These are phyloP conservation scores for Themeda triandra DNA, from an alignment of 176 grass and related monocot species.

Conservation along the genomic window DNA sequence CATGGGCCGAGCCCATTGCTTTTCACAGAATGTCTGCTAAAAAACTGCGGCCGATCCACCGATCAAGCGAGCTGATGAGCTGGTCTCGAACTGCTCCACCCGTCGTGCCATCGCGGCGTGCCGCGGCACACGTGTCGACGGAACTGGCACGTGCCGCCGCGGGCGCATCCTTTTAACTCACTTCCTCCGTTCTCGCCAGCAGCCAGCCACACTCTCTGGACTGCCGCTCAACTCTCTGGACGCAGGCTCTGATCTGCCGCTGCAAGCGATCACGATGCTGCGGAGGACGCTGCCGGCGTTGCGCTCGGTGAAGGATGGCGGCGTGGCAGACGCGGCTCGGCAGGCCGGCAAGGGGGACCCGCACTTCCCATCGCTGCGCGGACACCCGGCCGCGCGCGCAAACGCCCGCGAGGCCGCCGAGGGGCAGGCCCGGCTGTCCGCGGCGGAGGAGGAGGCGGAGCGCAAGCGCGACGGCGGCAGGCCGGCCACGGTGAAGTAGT, in stretches of 20 bases:
- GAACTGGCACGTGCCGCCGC: slow-evolving; percentile 8
- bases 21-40: too few relatives aligned
- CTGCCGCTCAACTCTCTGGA: too few relatives aligned
- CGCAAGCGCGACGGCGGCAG: neutral
- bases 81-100: neutral
- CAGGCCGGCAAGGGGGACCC: slow-evolving; percentile 21
- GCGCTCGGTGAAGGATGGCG: slow-evolving; percentile 56
- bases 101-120: neutral
- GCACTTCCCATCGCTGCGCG: slow-evolving; percentile 49
- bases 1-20: neutral
- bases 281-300: slow-evolving; percentile 31
- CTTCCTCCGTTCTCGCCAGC: too few relatives aligned
- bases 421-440: slow-evolving; percentile 25
- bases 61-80: neutral
- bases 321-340: slow-evolving; percentile 6
- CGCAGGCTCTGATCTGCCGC: neutral
- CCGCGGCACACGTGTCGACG: neutral
- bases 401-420: slow-evolving; percentile 42
- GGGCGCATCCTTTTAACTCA: neutral
- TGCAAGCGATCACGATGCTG: neutral
- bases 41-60: too few relatives aligned
- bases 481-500: slow-evolving; percentile 48
- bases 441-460: neutral
- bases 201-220: neutral
- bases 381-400: slow-evolving; percentile 40